Evolutionary conservation across 495 filamentous ascomycete species (phyloP).

Genomic region (Arthonia radiata): DNA sequence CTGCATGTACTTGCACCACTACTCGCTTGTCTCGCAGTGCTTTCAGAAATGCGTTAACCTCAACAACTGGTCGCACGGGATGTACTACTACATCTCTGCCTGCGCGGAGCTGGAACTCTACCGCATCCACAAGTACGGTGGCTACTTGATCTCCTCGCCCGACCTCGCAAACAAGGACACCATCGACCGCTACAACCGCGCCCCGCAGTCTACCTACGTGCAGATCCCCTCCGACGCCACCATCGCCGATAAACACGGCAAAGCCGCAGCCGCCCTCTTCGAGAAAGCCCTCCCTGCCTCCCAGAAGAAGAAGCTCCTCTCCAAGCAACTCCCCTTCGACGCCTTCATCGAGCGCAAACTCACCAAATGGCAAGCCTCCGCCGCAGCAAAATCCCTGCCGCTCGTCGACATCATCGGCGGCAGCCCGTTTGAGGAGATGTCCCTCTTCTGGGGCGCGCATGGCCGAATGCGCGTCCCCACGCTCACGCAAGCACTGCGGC

Average conservation of each 20-base stretch:
- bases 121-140: conserved; percentile 28
- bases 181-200: no score
- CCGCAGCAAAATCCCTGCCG: conserved; percentile 37
- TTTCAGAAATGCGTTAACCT: conserved; percentile 62
- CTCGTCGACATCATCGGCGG: conserved; percentile 66
- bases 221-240: conserved; percentile 29
- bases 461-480: neutral
- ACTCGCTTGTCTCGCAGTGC: conserved; percentile 38
- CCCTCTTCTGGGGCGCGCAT: conserved; percentile 72
- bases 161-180: no score
- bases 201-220: no score
- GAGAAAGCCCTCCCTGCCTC: conserved; percentile 45
- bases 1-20: conserved; percentile 54
- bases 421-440: conserved; percentile 74
- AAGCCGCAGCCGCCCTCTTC: conserved; percentile 42
- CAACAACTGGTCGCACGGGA: conserved; percentile 71
- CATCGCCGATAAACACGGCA: conserved; percentile 26
- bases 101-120: conserved; percentile 56
- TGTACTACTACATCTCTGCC: conserved; percentile 82
- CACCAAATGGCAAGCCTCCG: conserved; percentile 68
- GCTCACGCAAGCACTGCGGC: neutral
- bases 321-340: conserved; percentile 72
- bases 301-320: conserved; percentile 77
- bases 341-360: conserved; percentile 67
- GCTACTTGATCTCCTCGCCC: no score